Evolutionary conservation across 2,329 filamentous ascomycete species (phyloP).

Genomic region (Diaporthe sp.): DNA sequence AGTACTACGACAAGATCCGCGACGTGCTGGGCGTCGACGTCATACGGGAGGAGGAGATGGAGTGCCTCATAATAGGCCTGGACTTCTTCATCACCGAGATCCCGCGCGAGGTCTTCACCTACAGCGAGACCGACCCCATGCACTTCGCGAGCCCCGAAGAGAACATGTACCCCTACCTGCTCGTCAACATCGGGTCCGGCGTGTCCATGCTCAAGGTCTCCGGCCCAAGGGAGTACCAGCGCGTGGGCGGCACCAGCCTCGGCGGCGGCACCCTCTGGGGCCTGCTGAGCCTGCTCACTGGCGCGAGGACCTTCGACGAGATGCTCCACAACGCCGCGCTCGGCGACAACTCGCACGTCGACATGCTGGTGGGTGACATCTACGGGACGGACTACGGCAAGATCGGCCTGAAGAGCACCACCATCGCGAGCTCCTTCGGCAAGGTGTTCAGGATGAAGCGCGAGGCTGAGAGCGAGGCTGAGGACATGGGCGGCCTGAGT

Average conservation of each 20-base stretch:
- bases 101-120: constrained; percentile 96
- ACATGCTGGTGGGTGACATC: constrained; percentile 98
- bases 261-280: constrained; percentile 99
- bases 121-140: constrained; percentile 92
- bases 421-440: constrained; percentile 95
- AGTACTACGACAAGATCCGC: constrained; percentile 93
- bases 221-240: constrained; percentile 86
- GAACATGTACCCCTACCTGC: constrained; percentile 91
- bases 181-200: constrained; percentile 98
- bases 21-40: constrained; percentile 89
- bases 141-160: constrained; percentile 85
- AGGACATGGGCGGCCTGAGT: constrained; percentile 74
- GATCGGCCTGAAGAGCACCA: constrained; percentile 94
- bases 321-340: constrained; percentile 93
- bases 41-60: constrained; percentile 96
- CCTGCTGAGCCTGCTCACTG: constrained; percentile 89
- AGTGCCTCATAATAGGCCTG: constrained; percentile 94
- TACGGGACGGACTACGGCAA: constrained; percentile 97
- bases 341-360: constrained; percentile 93
- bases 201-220: constrained; percentile 98
- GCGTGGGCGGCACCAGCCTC: constrained; percentile 94
- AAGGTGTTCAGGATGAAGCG: constrained; percentile 96
- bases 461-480: constrained; percentile 82
- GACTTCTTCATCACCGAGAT: constrained; percentile 99
- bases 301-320: constrained; percentile 95